phyloP scores from a whole-genome alignment of 306 rosid genomes.

The Rosa chinensis region DNA sequence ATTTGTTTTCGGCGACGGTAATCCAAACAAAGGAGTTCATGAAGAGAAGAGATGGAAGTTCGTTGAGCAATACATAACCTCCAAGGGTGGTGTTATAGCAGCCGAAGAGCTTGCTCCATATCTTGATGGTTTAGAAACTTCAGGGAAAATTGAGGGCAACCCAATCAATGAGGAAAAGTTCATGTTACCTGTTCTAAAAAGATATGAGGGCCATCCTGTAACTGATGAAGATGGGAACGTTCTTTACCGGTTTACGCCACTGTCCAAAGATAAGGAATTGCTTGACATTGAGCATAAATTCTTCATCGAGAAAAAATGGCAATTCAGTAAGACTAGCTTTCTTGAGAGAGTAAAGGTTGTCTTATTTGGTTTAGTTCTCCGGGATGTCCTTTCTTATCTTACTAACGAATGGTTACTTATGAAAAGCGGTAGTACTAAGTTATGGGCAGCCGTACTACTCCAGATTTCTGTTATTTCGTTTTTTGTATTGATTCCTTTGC shows the following conservation, averaged over 20 bases:
- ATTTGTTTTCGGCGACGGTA: neutral
- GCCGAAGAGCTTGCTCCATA: slow-evolving; percentile 6
- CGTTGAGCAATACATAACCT: neutral
- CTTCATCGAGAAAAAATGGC: neutral
- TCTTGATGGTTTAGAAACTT: neutral
- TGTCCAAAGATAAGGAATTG: neutral
- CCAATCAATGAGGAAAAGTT: neutral
- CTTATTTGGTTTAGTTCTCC: neutral
- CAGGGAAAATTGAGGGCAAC: neutral
- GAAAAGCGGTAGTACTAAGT: neutral
- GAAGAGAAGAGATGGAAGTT: neutral
- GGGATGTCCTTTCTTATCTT: neutral
- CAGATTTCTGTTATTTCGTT: neutral
- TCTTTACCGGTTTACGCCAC: neutral
- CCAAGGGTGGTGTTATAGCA: neutral
- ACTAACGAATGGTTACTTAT: neutral
- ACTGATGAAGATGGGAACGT: neutral
- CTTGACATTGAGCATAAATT: neutral
- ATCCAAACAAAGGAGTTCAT: neutral
- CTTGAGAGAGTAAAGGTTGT: neutral
- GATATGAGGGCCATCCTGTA: neutral
- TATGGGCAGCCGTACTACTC: neutral
- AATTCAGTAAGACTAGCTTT: neutral
- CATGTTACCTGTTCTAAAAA: neutral
- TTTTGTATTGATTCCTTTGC: neutral